Evolutionary conservation across 78 protist species (phyloP), one percentile per base, ranked within the genome.

Genomic region (Dictyostelium brefeldianum): DNA sequence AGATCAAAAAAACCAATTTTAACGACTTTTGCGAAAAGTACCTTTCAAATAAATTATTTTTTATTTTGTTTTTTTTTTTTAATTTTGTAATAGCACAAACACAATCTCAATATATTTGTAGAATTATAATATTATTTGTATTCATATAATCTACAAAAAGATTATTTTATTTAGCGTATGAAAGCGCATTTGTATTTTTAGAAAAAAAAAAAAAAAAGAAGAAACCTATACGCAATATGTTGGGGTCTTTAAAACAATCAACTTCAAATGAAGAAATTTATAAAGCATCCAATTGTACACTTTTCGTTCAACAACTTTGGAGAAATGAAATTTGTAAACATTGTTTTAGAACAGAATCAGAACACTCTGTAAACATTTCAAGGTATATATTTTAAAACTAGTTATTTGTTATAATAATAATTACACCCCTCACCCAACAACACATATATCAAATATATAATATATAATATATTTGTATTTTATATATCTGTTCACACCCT

Each of bases 271-370:
- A 70, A 27, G 51, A 70, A 27, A 70, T 41, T 18, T 36, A 41
- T 20, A 70, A 41, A 36, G 43, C 36, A 70, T 70, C 78, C 20
- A 20, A 31, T 14, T 85, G 92, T 85, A 81, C 92, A 29, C 17
- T 85, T 4, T 85, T 85, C 56, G 92, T 77, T 20, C 41, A 59
- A 59, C 84, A 74, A 48, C 27, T 85, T n/a, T 85, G 82, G 82
- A 54, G 92, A 50, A 17, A 17, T 48, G 92, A 85, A 29, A 74
- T 20, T 31, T 85, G 92, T 50, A 85, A 77, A 64, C 92, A 85
- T 59, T 85, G 92, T 43, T 85, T 85, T 75, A 56, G 50, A 77
- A 77, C 78, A 48, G 81, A 85, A 50, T 11, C 48, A 4, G 71
- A 85, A 62, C 92, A 85, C 48, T 25, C 83, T 18, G 57, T 57